A percentile compares a stretch with the other conserved stretches of the same genome.
These are phyloP conservation scores for Geotrichum aggregatum DNA, from an alignment of 1,139 yeast species.

Conservation along the genomic window DNA sequence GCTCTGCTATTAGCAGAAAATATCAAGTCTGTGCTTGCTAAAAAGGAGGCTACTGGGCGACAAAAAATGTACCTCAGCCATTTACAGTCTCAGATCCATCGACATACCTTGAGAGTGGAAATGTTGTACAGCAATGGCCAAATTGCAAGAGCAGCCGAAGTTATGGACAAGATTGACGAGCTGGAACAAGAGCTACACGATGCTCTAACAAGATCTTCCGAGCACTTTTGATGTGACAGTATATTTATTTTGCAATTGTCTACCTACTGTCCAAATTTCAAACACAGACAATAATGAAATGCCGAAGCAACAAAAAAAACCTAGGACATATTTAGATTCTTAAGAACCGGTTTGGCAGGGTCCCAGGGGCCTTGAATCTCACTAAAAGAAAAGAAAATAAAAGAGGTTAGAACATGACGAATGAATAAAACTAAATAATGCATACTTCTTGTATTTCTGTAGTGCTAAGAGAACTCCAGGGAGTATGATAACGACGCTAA, in stretches of 20 bases:
- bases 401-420: not conserved
- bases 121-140: constrained; percentile 16
- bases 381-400: constrained; percentile 19
- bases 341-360: constrained; percentile 61
- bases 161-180: constrained; percentile 18
- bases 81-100: constrained; percentile 17
- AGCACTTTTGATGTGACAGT: constrained; percentile 6
- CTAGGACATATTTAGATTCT: not conserved
- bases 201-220: constrained; percentile 4
- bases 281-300: not conserved
- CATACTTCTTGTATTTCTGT: constrained; percentile 66
- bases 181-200: constrained; percentile 18
- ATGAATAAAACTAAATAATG: not conserved
- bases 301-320: not conserved
- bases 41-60: constrained; percentile 13
- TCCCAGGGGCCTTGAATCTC: constrained; percentile 96
- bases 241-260: not conserved
- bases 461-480: constrained; percentile 68
- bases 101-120: constrained; percentile 17
- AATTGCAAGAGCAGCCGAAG: constrained; percentile 10
- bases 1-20: constrained; percentile 16
- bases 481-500: constrained; percentile 51
- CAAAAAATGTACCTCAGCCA: constrained; percentile 13
- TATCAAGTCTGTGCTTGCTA: constrained; percentile 14
- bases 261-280: not conserved